Evolutionary conservation across 2,329 filamentous ascomycete species (phyloP), one percentile per base, ranked within the genome.

Genomic region (Sodiomyces alkalinus): DNA sequence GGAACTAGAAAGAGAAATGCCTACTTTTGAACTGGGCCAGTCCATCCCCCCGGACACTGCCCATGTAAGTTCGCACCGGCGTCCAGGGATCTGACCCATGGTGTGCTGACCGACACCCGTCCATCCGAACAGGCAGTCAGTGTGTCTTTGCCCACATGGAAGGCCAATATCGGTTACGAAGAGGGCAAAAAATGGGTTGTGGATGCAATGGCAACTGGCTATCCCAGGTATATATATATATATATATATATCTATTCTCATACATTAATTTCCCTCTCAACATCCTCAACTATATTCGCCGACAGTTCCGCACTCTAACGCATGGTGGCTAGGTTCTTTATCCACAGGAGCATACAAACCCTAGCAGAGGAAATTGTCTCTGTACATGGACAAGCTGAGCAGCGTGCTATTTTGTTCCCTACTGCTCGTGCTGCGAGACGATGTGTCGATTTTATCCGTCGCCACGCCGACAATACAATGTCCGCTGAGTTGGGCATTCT

Each of bases 141-240:
- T 51, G 87, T 96, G 22, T 96, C 90, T 11, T 61, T 98, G 16
- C 90, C 90, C 21, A 92, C 85, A 55, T 98, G 90, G 90, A 67
- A 65, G 39, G 65, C 85, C 39, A 96, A 92, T 44, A 64, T 98
- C 21, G 87, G 74, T 22, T 98, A 98, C 47, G 90, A 98, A 52
- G 85, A 98, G 52, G 87, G 85, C 28, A 68, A 92, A 48, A 61
- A 75, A 32, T 90, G 82, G 77, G 81, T 98, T n/a, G 39, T 90
- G 12, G 68, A 66, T 37, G 78, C 75, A 47, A 79, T 98, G 85
- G 66, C 71, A 39, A 92, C 80, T 24, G 90, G 90, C 19, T 98
- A 98, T 52, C 90, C 90, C 35, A 71, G 80, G 76, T 81, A 52
- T 33, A 54, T 22, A 9, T n/a, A 16, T 19, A 11, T 9, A 13